Percentiles rank a stretch among this genome's conserved stretches.
Conservation (phyloP, 1,139 yeast species). For the Taphrina populina region DNA sequence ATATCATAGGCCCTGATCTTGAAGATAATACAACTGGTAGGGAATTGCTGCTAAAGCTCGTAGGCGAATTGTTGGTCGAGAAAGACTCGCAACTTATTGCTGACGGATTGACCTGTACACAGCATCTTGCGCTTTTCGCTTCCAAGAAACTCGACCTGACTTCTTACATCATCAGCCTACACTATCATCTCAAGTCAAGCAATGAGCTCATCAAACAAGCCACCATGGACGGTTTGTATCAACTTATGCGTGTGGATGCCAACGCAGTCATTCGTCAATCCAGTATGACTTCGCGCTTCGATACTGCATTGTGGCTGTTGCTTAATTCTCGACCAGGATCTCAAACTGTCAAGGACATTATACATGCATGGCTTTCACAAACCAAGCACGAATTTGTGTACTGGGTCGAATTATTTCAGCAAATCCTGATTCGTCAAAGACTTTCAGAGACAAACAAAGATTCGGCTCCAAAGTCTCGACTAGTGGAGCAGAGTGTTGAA, state of each 20-base stretch:
- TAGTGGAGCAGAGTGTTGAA: constrained; percentile 41
- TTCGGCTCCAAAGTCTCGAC: constrained; percentile 45
- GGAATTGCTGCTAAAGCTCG: constrained; percentile 42
- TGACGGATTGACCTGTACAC: constrained; percentile 46
- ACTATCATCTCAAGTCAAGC: constrained; percentile 43
- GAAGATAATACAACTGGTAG: constrained; percentile 44
- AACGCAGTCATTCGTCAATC: constrained; percentile 39
- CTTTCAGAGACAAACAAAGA: constrained; percentile 39
- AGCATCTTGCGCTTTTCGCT: constrained; percentile 43
- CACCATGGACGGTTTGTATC: constrained; percentile 47
- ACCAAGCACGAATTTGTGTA: constrained; percentile 36
- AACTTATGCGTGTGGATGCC: constrained; percentile 45
- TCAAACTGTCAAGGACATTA: constrained; percentile 30
- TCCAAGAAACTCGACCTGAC: constrained; percentile 42
- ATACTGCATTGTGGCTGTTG: constrained; percentile 47
- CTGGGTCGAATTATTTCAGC: constrained; percentile 47
- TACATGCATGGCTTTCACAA: constrained; percentile 27
- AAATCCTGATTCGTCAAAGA: constrained; percentile 43
- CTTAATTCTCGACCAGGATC: constrained; percentile 43
- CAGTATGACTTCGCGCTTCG: constrained; percentile 38
- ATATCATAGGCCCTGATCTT: constrained; percentile 55
- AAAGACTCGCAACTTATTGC: constrained; percentile 40
- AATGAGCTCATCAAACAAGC: constrained; percentile 43
- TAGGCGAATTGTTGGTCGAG: constrained; percentile 40
- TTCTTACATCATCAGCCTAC: constrained; percentile 42